Evolutionary conservation across 257 asterid genomes (phyloP), one percentile per base, ranked within the genome.

Genomic region (Linaria vulgaris): DNA sequence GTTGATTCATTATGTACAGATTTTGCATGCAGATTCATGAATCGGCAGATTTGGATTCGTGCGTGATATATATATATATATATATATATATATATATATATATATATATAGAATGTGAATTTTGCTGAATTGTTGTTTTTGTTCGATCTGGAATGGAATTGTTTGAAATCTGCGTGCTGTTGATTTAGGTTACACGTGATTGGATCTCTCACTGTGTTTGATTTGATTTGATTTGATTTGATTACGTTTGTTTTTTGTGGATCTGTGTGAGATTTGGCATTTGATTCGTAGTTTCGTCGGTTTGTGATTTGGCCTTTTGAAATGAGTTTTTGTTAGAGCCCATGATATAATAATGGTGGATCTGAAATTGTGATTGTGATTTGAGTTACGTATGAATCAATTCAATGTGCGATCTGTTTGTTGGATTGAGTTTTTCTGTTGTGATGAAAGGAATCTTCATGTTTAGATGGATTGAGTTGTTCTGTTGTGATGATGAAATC

Each of bases 21-120:
- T 23, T 9, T 5, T 49, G 20, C 24, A 7, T 49, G 24, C 25
- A 17, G 24, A 34, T 34, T 3, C 41, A 34, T 34, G 10, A 17
- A 27, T 51, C 57, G 57, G 57, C 16, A 11, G 58, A 52, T 52
- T 22, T 11, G 19, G 5, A 13, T 53, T 53, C n/a, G 56, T 23
- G 31, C 39, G n/a, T 51, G 11, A 51, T 11, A n/a, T n/a, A n/a
- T n/a, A n/a, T n/a, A n/a, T n/a, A n/a, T n/a, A n/a, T n/a, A n/a
- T n/a, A n/a, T n/a, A n/a, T n/a, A n/a, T n/a, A n/a, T n/a, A n/a
- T n/a, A n/a, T n/a, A n/a, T n/a, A n/a, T n/a, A n/a, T n/a, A n/a
- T n/a, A n/a, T n/a, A n/a, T n/a, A n/a, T n/a, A n/a, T n/a, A 5
- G 41, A 34, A 34, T 50, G 22, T 6, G 58, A 52, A 34, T 53